Evolutionary conservation across 345 rosid species (phyloP).

Genomic region (Eucalyptus tenuipes): DNA sequence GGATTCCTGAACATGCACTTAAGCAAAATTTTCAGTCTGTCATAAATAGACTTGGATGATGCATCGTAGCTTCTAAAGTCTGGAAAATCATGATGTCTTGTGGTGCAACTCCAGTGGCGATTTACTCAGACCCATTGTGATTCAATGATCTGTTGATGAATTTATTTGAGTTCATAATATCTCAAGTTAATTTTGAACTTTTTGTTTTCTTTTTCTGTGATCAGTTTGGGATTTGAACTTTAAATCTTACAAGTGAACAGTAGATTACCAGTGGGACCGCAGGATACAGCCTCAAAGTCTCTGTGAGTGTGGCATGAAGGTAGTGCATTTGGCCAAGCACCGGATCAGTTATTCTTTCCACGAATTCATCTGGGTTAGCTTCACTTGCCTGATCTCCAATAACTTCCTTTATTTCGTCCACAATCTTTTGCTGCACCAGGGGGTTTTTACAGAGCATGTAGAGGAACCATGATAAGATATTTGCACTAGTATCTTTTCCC

Average conservation of each 20-base stretch:
- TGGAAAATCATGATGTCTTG: not conserved
- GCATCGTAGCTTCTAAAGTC: not conserved
- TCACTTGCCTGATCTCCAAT: slow-evolving; percentile 1
- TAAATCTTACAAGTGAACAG: not conserved
- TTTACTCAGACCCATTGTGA: not conserved
- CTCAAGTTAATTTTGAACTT: not conserved
- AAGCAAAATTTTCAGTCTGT: not conserved
- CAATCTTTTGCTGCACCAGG: slow-evolving; percentile 49
- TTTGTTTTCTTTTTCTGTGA: not conserved
- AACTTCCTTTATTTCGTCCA: slow-evolving; percentile 36
- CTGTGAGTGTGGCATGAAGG: slow-evolving; percentile 70
- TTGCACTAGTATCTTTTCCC: slow-evolving; percentile 63
- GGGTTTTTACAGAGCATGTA: slow-evolving; percentile 71
- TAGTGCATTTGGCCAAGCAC: slow-evolving; percentile 56
- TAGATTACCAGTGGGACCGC: slow-evolving; percentile 45
- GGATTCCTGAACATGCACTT: not conserved
- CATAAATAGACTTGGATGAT: not conserved
- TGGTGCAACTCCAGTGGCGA: not conserved
- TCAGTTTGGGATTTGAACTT: not conserved
- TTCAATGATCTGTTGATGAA: not conserved
- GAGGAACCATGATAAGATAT: slow-evolving; percentile 59
- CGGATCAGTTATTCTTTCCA: slow-evolving; percentile 21
- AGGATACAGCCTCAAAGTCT: slow-evolving; percentile 69
- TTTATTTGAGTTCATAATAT: not conserved
- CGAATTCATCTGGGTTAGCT: slow-evolving; percentile 18